Evolutionary conservation across 345 rosid genomes (phyloP).

Genomic region (Capsella bursapastoris): DNA sequence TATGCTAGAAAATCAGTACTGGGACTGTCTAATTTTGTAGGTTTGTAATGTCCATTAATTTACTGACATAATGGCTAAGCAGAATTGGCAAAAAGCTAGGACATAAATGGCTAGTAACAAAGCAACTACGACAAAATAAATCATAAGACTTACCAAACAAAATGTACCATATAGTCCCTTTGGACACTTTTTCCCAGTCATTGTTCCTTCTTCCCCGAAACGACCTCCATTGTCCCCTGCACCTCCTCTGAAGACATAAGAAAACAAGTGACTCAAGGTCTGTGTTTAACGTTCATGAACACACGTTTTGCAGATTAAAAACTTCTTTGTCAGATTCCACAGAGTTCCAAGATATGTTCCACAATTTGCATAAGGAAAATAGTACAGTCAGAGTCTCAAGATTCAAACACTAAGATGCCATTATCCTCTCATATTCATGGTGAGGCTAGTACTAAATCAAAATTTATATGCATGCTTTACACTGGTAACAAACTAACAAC

Average conservation of each 20-base stretch:
- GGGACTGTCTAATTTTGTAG: conserved; percentile 1
- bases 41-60: conserved; percentile 6
- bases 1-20: conserved; percentile 1
- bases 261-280: conserved; percentile 37
- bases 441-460: neutral
- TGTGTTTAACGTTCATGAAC: conserved; percentile 14
- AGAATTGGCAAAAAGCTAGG: conserved; percentile 8
- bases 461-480: neutral
- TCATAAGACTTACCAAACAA: conserved; percentile 63
- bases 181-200: conserved; percentile 91
- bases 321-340: neutral
- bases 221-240: conserved; percentile 80
- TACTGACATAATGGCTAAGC: conserved; percentile 14
- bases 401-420: conserved; percentile 12
- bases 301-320: conserved; percentile 1
- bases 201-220: conserved; percentile 82
- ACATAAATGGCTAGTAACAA: conserved; percentile 14
- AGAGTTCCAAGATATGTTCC: conserved; percentile 8
- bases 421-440: conserved; percentile 1
- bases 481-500: neutral
- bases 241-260: conserved; percentile 78
- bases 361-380: conserved; percentile 11
- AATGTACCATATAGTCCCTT: conserved; percentile 93
- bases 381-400: conserved; percentile 10
- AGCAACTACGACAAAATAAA: conserved; percentile 21